Evolutionary conservation across 257 asterid genomes (phyloP).

Genomic region (Fraxinus pennsylvanica): DNA sequence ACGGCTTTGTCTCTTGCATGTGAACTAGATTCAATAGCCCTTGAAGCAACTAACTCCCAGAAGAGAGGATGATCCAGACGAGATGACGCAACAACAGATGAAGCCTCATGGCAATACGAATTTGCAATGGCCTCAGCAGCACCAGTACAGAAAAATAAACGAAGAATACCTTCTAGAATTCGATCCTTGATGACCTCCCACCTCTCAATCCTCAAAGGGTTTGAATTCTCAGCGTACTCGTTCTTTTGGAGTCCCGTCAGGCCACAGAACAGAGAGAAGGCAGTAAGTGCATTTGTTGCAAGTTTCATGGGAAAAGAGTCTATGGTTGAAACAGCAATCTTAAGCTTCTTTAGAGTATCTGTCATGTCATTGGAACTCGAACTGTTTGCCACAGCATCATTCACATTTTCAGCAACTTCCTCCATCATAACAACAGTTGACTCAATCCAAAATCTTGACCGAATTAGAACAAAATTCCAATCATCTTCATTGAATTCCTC

Average conservation of each 20-base stretch:
- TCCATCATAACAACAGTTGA: constrained; percentile 78
- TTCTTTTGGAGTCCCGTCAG: constrained; percentile 42
- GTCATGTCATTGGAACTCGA: constrained; percentile 37
- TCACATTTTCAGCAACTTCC: constrained; percentile 79
- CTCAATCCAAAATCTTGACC: constrained; percentile 88
- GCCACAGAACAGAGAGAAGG: constrained; percentile 64
- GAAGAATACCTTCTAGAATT: constrained; percentile 81
- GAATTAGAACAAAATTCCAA: constrained; percentile 81
- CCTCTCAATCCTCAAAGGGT: constrained; percentile 58
- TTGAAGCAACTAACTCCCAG: constrained; percentile 88
- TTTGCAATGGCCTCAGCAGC: constrained; percentile 66
- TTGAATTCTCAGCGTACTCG: constrained; percentile 37
- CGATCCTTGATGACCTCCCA: constrained; percentile 77
- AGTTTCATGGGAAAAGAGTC: constrained; percentile 60
- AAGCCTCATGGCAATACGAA: constrained; percentile 56
- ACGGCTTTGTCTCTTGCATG: constrained; percentile 87
- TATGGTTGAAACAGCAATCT: constrained; percentile 37
- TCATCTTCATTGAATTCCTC: constrained; percentile 83
- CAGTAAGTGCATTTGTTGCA: constrained; percentile 78
- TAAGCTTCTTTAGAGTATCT: constrained; percentile 48
- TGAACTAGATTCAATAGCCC: constrained; percentile 69
- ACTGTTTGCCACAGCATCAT: constrained; percentile 41
- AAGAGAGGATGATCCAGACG: constrained; percentile 62
- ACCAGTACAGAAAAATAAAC: constrained; percentile 85
- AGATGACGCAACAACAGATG: constrained; percentile 67